phyloP scores from a whole-genome alignment of 164 flowering plant species.

The Amborella trichopoda region DNA sequence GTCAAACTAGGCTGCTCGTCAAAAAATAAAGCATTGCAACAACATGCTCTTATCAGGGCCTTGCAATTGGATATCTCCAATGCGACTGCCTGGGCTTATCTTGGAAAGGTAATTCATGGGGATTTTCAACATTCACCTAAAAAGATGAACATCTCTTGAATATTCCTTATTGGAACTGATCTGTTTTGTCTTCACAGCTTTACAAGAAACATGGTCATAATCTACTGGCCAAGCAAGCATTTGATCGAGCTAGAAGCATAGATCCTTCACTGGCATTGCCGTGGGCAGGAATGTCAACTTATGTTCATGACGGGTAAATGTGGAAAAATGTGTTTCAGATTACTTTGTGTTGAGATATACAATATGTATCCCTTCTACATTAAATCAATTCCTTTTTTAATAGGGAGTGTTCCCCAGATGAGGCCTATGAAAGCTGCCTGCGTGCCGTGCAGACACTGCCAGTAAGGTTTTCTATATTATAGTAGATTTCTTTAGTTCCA shows the following conservation, averaged over 20 bases:
- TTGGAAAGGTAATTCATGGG: conserved; percentile 94
- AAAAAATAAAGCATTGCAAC: conserved; percentile 39
- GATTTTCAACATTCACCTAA: too few species aligned
- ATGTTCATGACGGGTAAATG: conserved; percentile 44
- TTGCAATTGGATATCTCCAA: conserved; percentile 88
- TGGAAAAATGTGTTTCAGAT: too few species aligned
- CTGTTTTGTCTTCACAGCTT: conserved; percentile 33
- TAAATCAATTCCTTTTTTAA: not conserved
- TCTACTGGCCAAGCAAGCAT: conserved; percentile 57
- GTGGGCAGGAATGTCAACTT: conserved; percentile 97
- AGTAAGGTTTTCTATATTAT: conserved; percentile 44
- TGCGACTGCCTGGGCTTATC: conserved; percentile 87
- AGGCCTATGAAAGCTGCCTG: conserved; percentile 86
- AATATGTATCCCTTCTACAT: not conserved
- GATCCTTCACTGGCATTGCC: conserved; percentile 96
- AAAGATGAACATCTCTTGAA: too few species aligned
- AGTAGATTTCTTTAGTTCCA: too few species aligned
- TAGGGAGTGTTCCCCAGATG: conserved; percentile 46
- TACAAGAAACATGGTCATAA: conserved; percentile 46
- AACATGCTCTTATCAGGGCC: conserved; percentile 82
- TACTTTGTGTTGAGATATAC: not conserved
- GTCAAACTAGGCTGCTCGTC: conserved; percentile 76
- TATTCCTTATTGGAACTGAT: conserved; percentile 2
- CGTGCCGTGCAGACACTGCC: conserved; percentile 79
- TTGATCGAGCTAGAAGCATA: conserved; percentile 92